Evolutionary conservation across 2,329 filamentous ascomycete species (phyloP), one percentile per base, ranked within the genome.

Genomic region (Verticillium isaacii): DNA sequence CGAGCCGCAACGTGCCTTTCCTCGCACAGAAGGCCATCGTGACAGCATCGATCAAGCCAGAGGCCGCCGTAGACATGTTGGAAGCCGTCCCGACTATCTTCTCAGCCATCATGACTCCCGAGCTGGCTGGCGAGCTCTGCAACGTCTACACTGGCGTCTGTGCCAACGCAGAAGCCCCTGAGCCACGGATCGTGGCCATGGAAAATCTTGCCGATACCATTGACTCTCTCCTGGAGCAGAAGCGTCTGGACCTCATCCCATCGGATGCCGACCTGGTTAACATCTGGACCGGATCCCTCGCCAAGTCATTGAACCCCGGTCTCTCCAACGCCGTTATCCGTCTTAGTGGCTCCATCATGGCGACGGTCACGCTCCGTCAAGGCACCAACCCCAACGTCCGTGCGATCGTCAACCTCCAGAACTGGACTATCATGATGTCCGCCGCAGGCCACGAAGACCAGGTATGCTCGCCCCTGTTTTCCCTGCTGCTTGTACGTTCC

Each of bases 341-440:
- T 59, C 70, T 74, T 36, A 82, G 80, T 65, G 82, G 82, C 0
- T 74, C 75, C 3, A 70, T 85, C 14, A 66, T 80, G 39, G 75
- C 77, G 0, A 68, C 75, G 5, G 65, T 78, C 45, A 25, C 45
- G 19, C 23, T 65, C 69, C 11, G 64, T 72, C 5, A 60, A 66
- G 9, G 56, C 64, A 54, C 45, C 11, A 50, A 50, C 45, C 19
- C 45, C n/a, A 39, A 54, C 61, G n/a, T 23, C 7, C 37, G 68
- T 3, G 61, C 67, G 3, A 3, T 62, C 0, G 25, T 62, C 1
- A 69, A 68, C 5, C 64, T 78, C 25, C 66, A 65, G 17, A 71
- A 68, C 56, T 86, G 84, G 83, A 83, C 82, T 4, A 63, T 68
- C 17, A 79, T 85, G 73, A 77, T 86, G 68, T 74, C 76, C 19